phyloP scores from a whole-genome alignment of 768 basidiomycete species.

The Gloeophyllum trabeum region DNA sequence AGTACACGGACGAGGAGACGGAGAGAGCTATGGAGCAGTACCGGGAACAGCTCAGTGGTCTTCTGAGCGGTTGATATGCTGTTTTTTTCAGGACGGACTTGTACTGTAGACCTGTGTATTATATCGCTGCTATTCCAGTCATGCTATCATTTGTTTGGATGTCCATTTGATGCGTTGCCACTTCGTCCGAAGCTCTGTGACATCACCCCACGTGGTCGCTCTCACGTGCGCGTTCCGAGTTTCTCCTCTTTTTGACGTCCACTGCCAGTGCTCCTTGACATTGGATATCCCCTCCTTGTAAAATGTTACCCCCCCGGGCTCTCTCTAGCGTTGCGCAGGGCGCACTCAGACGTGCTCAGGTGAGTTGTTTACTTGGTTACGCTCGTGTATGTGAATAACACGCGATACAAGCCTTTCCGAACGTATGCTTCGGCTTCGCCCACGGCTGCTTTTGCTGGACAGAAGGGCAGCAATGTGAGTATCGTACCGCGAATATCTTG shows the following conservation, averaged over 20 bases:
- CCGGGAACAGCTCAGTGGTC: conserved; percentile 78
- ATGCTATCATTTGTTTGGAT: background rate
- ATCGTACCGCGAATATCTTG: conserved; percentile 1
- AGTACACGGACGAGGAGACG: conserved; percentile 67
- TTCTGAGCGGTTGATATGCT: conserved; percentile 49
- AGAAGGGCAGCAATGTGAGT: conserved; percentile 80
- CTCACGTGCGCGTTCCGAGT: background rate
- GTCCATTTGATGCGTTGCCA: background rate
- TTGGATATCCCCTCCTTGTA: conserved; percentile 11
- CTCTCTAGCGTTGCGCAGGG: conserved; percentile 45
- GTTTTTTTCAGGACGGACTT: background rate
- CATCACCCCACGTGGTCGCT: background rate
- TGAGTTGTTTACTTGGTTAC: conserved; percentile 16
- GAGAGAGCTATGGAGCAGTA: conserved; percentile 87
- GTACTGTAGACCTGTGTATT: background rate
- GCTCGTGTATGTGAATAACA: conserved; percentile 5
- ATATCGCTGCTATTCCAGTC: background rate
- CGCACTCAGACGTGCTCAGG: conserved; percentile 36
- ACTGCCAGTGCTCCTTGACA: conserved; percentile 3
- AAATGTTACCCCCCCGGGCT: conserved; percentile 52
- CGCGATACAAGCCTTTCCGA: conserved; percentile 32
- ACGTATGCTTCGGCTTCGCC: conserved; percentile 65
- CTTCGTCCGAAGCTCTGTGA: too few species aligned
- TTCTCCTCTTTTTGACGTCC: conserved; percentile 1
- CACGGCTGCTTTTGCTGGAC: conserved; percentile 82